Conservation (phyloP, 2,329 filamentous ascomycete species). For the Fusarium tupiense region DNA sequence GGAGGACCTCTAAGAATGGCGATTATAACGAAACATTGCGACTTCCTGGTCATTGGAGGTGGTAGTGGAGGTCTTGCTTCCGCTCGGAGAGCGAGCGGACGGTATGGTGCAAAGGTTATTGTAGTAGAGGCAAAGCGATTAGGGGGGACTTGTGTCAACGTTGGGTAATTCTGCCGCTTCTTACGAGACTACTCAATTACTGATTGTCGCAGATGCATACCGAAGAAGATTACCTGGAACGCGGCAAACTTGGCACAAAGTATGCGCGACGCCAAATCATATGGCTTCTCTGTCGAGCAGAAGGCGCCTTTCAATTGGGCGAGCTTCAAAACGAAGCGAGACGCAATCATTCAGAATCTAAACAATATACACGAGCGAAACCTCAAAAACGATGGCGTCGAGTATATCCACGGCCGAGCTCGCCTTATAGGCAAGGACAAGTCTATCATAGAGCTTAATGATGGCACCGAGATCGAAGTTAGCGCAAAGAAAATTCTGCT, state of each 20-base stretch:
- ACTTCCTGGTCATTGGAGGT: not conserved
- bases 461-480: not conserved
- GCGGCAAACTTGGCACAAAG: not conserved
- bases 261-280: not conserved
- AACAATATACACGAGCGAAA: not conserved
- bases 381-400: not conserved
- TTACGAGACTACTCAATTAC: accelerated
- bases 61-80: not conserved
- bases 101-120: not conserved
- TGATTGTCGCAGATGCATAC: not conserved
- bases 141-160: not conserved
- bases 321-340: not conserved
- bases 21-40: not conserved
- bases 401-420: not conserved
- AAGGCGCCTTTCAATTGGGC: not conserved
- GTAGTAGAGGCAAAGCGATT: not conserved
- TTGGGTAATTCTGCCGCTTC: not conserved
- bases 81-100: not conserved
- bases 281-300: not conserved
- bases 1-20: not conserved
- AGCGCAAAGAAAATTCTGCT: not conserved
- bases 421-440: not conserved
- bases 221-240: not conserved
- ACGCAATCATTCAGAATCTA: accelerated
- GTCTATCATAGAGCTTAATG: not conserved